Evolutionary conservation across 2,329 filamentous ascomycete species (phyloP), one percentile per base, ranked within the genome.

Genomic region (Ascosphaera apis): DNA sequence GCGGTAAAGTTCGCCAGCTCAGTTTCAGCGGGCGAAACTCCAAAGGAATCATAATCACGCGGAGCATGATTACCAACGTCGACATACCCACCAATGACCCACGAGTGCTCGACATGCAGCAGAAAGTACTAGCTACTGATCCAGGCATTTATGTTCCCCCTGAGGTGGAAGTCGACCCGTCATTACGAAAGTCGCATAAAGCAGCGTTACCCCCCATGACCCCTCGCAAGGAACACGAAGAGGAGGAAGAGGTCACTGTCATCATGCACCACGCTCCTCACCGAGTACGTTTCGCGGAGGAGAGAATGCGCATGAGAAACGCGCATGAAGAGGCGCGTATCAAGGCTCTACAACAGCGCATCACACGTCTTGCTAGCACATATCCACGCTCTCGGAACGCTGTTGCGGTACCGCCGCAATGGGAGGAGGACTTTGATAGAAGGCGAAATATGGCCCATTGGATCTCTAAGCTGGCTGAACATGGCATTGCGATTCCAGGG

Each of bases 1-100:
- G 55, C 15, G 61, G 62, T 8, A 64, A 61, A 37, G 48, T 74
- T 30, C 63, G 61, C 33, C 62, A 65, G 40, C 47, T 67, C 33
- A 59, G 52, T 1, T 71, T 70, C 45, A 56, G 55, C 12, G 67
- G 66, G 42, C 56, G 53, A 39, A 56, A 60, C 13, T 52, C 47
- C 19, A 59, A 60, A 38, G 65, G 64, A 1, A 45, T 57, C 3
- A 58, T 60, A 44, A 53, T 63, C 13, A 62, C 55, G n/a, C 65
- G 60, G 37, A 56, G 53, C 3, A 58, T 74, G 12, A 44, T 72
- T 18, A 56, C 57, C 8, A 55, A 60, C 34, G 54, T 61, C 15
- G 52, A 62, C 2, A 51, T 69, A 23, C 47, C 54, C 4, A 48
- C 61, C 4, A 52, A 54, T 9, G 57, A 62, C 33, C 53, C 56